Conservation (phyloP, 139 green algal genomes). For the Astrephomene gubernaculifera region DNA sequence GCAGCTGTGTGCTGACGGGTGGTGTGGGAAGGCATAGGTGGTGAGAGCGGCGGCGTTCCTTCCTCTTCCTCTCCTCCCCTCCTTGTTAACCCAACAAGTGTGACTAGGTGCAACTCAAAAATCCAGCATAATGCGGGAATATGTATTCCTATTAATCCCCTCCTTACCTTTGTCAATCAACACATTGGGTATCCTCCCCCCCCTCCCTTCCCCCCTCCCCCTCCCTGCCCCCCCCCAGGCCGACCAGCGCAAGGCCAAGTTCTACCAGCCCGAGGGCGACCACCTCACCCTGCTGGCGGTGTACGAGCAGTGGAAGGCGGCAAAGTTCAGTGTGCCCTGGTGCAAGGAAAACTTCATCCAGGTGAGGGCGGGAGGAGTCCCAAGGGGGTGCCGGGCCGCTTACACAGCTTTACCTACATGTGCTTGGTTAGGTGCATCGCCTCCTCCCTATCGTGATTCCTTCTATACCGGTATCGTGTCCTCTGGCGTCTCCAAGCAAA, state of each 20-base stretch:
- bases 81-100: not conserved
- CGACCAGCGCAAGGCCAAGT: constrained; percentile 96
- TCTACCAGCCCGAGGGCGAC: constrained; percentile 97
- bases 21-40: not conserved
- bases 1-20: too few species aligned
- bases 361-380: constrained; percentile 21
- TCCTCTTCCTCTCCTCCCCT: not conserved
- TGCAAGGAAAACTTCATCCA: constrained; percentile 97
- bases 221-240: constrained; percentile 55
- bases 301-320: constrained; percentile 97
- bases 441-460: too few species aligned
- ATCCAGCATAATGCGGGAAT: not conserved
- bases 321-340: constrained; percentile 94
- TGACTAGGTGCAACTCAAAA: too few species aligned
- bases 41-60: not conserved
- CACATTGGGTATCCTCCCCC: too few species aligned
- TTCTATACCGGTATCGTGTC: too few species aligned
- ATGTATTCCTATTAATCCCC: not conserved
- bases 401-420: not conserved
- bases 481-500: too few species aligned
- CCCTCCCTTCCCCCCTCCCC: too few species aligned
- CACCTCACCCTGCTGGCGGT: constrained; percentile 97
- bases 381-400: not conserved
- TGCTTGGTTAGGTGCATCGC: too few species aligned
- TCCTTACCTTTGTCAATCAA: too few species aligned